Evolutionary conservation across 208 protist genomes (phyloP).

Genomic region (Leishmania major): DNA sequence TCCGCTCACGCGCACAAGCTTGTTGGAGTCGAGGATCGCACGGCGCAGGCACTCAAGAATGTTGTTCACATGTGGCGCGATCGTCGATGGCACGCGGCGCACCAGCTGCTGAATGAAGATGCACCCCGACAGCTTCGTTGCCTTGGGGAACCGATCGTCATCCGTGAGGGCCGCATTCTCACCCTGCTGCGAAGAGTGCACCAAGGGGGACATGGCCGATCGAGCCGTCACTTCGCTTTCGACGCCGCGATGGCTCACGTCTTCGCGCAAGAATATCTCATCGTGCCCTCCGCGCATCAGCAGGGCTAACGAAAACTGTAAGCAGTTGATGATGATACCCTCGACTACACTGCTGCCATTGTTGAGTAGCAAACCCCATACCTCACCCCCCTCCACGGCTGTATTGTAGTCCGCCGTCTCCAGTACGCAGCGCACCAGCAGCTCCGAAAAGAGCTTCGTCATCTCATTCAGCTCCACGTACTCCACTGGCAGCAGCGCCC

Average conservation of each 20-base stretch:
- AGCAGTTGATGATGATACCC: conserved; percentile 65
- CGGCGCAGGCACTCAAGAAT: conserved; percentile 69
- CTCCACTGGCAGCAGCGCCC: conserved; percentile 70
- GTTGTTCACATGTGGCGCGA: conserved; percentile 49
- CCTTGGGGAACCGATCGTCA: conserved; percentile 27
- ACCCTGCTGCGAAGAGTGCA: conserved; percentile 6
- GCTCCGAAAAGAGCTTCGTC: conserved; percentile 69
- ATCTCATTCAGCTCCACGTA: conserved; percentile 83
- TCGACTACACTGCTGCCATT: conserved; percentile 77
- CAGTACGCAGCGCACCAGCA: conserved; percentile 69
- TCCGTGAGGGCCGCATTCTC: conserved; percentile 4
- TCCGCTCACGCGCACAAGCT: conserved; percentile 41
- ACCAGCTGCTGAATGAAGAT: conserved; percentile 80
- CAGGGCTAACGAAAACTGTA: conserved; percentile 58
- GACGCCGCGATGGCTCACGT: background rate
- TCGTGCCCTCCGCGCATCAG: conserved; percentile 49
- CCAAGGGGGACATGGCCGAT: background rate
- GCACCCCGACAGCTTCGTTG: conserved; percentile 69
- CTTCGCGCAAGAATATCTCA: conserved; percentile 35
- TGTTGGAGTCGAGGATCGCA: conserved; percentile 50
- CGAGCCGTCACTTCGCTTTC: background rate
- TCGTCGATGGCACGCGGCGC: conserved; percentile 61
- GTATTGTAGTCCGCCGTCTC: conserved; percentile 44
- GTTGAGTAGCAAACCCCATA: conserved; percentile 81
- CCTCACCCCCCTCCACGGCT: conserved; percentile 58